A percentile compares a stretch with the other conserved stretches of the same genome.
phyloP scores from a whole-genome alignment of 495 filamentous ascomycete species.

The Penicillium tannophilum region DNA sequence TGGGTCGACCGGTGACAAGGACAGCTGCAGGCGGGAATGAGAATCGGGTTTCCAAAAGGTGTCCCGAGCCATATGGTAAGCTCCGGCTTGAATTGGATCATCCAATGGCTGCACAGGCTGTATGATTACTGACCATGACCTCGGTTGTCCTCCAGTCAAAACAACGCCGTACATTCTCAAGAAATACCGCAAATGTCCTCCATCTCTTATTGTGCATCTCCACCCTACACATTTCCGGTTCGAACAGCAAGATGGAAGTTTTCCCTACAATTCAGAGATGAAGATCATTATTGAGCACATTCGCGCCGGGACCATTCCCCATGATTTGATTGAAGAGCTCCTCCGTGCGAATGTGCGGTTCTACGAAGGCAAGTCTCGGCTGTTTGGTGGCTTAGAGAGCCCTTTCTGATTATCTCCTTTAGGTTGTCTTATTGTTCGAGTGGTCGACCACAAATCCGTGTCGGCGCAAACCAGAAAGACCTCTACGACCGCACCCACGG shows the following conservation, averaged over 20 bases:
- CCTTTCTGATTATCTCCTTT: background rate
- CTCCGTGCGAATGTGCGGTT: constrained; percentile 69
- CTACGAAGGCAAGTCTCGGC: constrained; percentile 70
- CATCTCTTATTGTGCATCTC: constrained; percentile 85
- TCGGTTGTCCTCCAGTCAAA: constrained; percentile 51
- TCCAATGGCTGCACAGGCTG: constrained; percentile 15
- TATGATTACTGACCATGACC: constrained; percentile 6
- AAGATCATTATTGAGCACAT: constrained; percentile 79
- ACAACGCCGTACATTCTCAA: constrained; percentile 76
- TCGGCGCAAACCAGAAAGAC: constrained; percentile 58
- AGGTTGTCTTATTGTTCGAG: constrained; percentile 90
- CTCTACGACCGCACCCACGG: constrained; percentile 51
- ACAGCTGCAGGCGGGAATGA: constrained; percentile 37
- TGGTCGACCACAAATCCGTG: constrained; percentile 78
- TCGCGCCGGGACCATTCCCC: constrained; percentile 63
- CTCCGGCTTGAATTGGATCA: background rate
- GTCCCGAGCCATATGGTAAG: constrained; percentile 55
- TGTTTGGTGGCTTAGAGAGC: background rate
- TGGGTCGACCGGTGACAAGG: constrained; percentile 36
- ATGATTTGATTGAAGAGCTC: constrained; percentile 74
- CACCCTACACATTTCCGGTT: constrained; percentile 87
- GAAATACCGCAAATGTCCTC: constrained; percentile 74
- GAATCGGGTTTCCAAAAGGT: constrained; percentile 39
- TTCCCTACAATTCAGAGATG: constrained; percentile 90
- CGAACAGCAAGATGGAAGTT: constrained; percentile 91